Base-by-base conservation (phyloP, 352 stramenopile genomes). In the Globisporangium spiculum region DNA sequence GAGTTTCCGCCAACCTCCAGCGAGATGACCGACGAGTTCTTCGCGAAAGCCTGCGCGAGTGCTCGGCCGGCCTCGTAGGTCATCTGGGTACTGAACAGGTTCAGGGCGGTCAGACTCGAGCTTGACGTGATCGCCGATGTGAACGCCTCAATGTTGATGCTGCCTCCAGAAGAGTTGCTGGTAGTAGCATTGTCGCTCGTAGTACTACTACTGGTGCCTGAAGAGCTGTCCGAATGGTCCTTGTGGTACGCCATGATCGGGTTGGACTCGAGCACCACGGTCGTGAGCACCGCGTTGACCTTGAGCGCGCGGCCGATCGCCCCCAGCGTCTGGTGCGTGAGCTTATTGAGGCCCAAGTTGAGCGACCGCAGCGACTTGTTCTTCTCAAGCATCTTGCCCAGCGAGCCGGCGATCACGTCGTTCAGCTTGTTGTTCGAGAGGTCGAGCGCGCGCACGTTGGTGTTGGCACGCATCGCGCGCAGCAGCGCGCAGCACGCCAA, bases 21-120 rank as follows among this genome's bases (percentile, higher is more conserved):
- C 0, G 80, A 76, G 18, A 88, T 68, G 10, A 92, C 68, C 8
- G 67, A 79, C 34, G 53, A 56, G 66, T 90, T 92, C 65, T 78
- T 87, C 1, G 73, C 59, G 4, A 92, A 60, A 18, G 81, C 71
- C 22, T 86, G 75, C 1, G 72, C 64, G 1, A 91, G 66, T 5
- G 74, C 75, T 10, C 72, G 79, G 0, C 81, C 82, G 2, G 78
- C 72, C 36, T 92, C 84, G 53, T 77, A 66, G 20, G 68, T 75
- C 56, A 91, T 87, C 2, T 83, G 75, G 9, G 79, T 91, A 59
- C 75, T 81, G 69, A 88, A 92, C 27, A 92, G 54, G 16, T 86
- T 89, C 22, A 92, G 65, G 0, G 75, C 69, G 6, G 75, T 81
- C 34, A 92, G 73, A n/a, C 79, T 76, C 22, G 30, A 73, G 32